A percentile compares a stretch with the other conserved stretches of the same genome.
Conservation (phyloP, 2,329 filamentous ascomycete genomes). For the Graphilbum ipis-grandicollis region DNA sequence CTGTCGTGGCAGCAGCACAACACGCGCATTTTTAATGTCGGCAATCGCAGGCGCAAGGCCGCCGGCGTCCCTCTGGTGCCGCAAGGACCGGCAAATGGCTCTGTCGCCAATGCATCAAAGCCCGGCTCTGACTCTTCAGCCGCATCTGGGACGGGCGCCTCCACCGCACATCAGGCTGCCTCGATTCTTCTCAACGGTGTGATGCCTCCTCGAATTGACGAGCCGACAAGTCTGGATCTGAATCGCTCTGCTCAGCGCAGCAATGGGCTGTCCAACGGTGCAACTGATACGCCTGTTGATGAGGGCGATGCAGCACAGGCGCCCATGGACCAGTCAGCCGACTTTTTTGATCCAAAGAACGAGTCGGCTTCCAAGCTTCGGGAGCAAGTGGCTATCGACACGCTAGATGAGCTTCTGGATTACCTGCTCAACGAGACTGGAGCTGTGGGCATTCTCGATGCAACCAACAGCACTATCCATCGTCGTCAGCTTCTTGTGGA, state of each 20-base stretch:
- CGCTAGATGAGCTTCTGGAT: conserved; percentile 77
- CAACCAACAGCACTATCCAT: conserved; percentile 87
- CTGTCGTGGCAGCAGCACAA: conserved; percentile 96
- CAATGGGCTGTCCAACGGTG: conserved; percentile 3
- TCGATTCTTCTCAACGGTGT: conserved; percentile 39
- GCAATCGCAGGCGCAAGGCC: conserved; percentile 70
- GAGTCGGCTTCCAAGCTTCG: conserved; percentile 63
- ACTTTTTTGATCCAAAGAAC: conserved; percentile 88
- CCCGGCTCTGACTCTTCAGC: neutral
- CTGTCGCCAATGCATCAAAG: neutral
- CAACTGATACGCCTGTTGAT: neutral
- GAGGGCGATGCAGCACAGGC: conserved; percentile 15
- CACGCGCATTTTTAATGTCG: conserved; percentile 92
- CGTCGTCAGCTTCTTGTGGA: conserved; percentile 72
- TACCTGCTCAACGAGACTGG: conserved; percentile 72
- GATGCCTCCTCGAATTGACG: conserved; percentile 20
- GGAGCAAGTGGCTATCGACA: conserved; percentile 84
- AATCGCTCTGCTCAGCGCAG: conserved; percentile 8
- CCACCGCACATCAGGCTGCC: conserved; percentile 29
- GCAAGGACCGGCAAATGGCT: too few relatives aligned
- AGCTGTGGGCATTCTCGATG: conserved; percentile 87
- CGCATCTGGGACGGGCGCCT: neutral
- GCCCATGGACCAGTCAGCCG: conserved; percentile 70
- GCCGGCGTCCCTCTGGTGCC: conserved; percentile 30
- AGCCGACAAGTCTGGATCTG: conserved; percentile 22